phyloP scores from a whole-genome alignment of 2,329 filamentous ascomycete genomes.

The Teratosphaeria zuluensis region DNA sequence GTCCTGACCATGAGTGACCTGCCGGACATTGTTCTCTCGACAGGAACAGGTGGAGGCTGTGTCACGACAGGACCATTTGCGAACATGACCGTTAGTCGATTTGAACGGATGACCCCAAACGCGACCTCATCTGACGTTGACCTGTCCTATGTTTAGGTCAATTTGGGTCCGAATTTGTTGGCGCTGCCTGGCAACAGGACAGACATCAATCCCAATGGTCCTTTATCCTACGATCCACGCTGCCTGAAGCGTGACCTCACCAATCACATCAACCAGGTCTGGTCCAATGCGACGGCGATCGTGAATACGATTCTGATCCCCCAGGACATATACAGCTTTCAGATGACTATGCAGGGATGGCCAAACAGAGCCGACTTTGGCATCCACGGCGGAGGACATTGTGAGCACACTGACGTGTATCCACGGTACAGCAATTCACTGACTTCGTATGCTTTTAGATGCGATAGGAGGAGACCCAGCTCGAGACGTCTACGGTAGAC shows the following conservation, averaged over 20 bases:
- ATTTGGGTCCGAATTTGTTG: constrained; percentile 22
- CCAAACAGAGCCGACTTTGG: constrained; percentile 20
- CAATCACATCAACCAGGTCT: constrained; percentile 9
- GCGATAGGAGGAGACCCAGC: constrained; percentile 9
- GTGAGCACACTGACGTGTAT: constrained; percentile 5
- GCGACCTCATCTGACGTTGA: background rate
- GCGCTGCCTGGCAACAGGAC: constrained; percentile 20
- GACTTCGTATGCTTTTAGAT: background rate
- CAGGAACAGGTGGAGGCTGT: constrained; percentile 47
- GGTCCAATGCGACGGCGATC: constrained; percentile 13
- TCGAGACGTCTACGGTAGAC: constrained; percentile 37
- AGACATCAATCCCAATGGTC: background rate
- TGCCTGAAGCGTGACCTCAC: constrained; percentile 17
- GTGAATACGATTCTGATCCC: constrained; percentile 12
- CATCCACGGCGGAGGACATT: constrained; percentile 40
- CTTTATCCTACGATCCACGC: constrained; percentile 13
- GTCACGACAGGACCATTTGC: constrained; percentile 45
- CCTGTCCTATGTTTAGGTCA: constrained; percentile 5
- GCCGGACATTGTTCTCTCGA: constrained; percentile 30
- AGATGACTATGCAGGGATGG: constrained; percentile 21
- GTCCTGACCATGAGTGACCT: constrained; percentile 3
- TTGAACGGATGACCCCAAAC: background rate
- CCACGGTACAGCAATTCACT: background rate
- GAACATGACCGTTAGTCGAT: constrained; percentile 20
- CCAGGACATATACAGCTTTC: constrained; percentile 20